phyloP scores from a whole-genome alignment of 345 rosid genomes.

The Brassica incana region DNA sequence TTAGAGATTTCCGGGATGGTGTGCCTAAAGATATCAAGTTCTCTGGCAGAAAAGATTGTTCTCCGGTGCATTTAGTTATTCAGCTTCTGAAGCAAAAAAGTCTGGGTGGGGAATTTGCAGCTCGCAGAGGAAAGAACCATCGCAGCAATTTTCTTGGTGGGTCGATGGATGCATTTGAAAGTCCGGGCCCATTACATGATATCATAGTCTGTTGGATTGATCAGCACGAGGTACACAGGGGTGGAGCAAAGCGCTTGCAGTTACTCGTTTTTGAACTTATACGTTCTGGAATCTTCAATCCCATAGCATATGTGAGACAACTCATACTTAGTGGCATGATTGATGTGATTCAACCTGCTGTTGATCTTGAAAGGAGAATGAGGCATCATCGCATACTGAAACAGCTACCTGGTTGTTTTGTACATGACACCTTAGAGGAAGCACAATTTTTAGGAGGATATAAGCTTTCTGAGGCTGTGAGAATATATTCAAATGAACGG shows the following conservation, averaged over 20 bases:
- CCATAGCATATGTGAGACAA: constrained; percentile 91
- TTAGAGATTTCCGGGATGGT: constrained; percentile 73
- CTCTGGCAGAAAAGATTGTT: constrained; percentile 78
- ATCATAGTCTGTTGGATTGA: constrained; percentile 96
- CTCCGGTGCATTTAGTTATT: constrained; percentile 78
- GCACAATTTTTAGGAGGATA: constrained; percentile 63
- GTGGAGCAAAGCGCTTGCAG: constrained; percentile 75
- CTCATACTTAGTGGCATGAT: constrained; percentile 84
- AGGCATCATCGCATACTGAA: constrained; percentile 80
- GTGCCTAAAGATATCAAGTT: constrained; percentile 63
- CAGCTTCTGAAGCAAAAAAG: constrained; percentile 74
- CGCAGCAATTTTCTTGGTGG: constrained; percentile 40
- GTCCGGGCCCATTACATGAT: constrained; percentile 95
- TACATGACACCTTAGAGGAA: constrained; percentile 63
- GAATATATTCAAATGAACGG: constrained; percentile 76
- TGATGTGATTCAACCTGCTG: constrained; percentile 52
- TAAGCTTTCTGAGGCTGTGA: constrained; percentile 60
- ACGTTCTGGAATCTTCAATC: constrained; percentile 79
- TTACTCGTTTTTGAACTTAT: constrained; percentile 75
- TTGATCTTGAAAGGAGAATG: constrained; percentile 58
- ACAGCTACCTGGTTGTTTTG: constrained; percentile 73
- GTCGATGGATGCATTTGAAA: constrained; percentile 61
- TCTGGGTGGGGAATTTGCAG: constrained; percentile 50
- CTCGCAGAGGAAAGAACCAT: constrained; percentile 42
- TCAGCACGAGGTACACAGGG: constrained; percentile 80